Evolutionary conservation across 1,284 basidiomycete species (phyloP), one percentile per base, ranked within the genome.

Genomic region (Serendipita sp.): DNA sequence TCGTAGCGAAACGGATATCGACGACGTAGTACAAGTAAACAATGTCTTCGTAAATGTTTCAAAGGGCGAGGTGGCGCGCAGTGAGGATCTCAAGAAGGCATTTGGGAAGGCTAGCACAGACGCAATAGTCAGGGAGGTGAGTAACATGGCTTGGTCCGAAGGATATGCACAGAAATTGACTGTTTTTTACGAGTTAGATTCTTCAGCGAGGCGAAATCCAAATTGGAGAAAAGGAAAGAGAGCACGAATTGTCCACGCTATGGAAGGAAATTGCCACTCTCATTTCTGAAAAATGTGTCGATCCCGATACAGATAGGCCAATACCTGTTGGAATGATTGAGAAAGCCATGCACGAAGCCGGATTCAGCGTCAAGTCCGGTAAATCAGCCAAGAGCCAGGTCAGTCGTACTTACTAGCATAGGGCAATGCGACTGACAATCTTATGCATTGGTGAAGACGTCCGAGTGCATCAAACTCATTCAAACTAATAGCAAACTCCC

Each of bases 271-370:
- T 99, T 66, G 93, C 92, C 1, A 96, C 92, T 0, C 82, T 93
- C 49, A 91, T 99, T 2, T 86, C 93, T 1, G 91, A 94, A 74
- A 94, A 93, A 78, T 96, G 91, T 64, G 93, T 98, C 41, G 94
- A 99, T 70, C 96, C 95, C 1, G 74, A 78, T 2, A 95, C 92
- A 2, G 86, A 93, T 70, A 78, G 86, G 29, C 93, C 93, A 3
- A 94, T 97, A 72, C 88, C 93, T 1, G 91, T 95, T 53, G 88
- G 91, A 22, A 93, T 99, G 79, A 92, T 99, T 66, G 96, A 99
- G 71, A 99, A 98, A 75, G 94, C 93, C 0, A 95, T 99, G 92
- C 77, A 83, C 29, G 94, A 98, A 72, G 85, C 92, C 3, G 93
- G 94, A 10, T 96, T 89, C 74, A 93, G 89, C 67, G 87, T 96